Evolutionary conservation across 495 filamentous ascomycete genomes (phyloP).

Genomic region (Trypethelium eluteriae): DNA sequence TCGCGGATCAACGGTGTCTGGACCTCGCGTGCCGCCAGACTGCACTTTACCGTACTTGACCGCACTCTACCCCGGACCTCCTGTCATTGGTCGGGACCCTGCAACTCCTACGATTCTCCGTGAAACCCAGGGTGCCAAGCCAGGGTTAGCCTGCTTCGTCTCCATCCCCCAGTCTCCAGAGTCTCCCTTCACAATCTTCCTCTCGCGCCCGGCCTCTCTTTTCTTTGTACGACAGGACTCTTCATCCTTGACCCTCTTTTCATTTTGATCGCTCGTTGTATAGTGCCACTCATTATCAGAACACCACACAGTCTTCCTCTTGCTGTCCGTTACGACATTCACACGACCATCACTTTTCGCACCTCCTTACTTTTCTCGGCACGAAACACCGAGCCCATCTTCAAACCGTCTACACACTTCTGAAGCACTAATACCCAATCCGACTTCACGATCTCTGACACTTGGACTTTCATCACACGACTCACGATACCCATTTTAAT

Average conservation of each 20-base stretch:
- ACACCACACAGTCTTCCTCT: background rate
- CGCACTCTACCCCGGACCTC: background rate
- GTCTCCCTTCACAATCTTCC: conserved; percentile 11
- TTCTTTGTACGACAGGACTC: background rate
- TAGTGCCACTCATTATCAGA: background rate
- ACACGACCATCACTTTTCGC: background rate
- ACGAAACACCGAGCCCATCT: conserved; percentile 1
- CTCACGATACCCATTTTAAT: background rate
- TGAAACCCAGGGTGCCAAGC: background rate
- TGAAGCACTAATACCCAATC: conserved; percentile 8
- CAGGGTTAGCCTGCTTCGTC: conserved; percentile 1
- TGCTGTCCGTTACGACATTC: conserved; percentile 1
- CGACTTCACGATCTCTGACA: background rate
- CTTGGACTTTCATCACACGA: background rate
- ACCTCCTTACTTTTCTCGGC: conserved; percentile 7
- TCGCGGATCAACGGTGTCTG: background rate
- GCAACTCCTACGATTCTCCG: background rate
- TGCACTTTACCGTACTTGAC: too few relatives aligned
- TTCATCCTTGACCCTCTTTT: conserved; percentile 1
- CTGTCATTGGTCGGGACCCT: background rate
- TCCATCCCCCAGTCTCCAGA: background rate
- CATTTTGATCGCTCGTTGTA: conserved; percentile 2
- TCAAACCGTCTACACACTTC: conserved; percentile 4
- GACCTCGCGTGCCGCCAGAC: background rate
- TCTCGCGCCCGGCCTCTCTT: conserved; percentile 2